phyloP scores from a whole-genome alignment of 805 yeast species.

The Kodamaea laetipori region DNA sequence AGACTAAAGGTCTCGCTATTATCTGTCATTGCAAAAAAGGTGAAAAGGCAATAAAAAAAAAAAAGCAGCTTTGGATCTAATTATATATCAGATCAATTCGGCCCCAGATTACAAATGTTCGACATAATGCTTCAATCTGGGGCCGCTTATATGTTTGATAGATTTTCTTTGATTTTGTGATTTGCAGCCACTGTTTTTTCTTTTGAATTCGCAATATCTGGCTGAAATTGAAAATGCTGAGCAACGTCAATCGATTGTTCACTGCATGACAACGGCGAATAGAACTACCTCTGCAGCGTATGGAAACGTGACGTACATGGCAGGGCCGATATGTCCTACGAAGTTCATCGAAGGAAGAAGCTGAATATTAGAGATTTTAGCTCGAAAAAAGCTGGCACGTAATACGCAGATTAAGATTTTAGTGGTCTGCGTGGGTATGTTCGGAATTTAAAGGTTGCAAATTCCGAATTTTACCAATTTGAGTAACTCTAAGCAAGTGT shows the following conservation, averaged over 20 bases:
- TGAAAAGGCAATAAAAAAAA: neutral
- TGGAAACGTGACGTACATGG: too few relatives aligned
- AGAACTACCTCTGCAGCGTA: too few relatives aligned
- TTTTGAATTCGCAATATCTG: slow-evolving; percentile 9
- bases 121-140: neutral
- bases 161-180: neutral
- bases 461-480: too few relatives aligned
- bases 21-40: neutral
- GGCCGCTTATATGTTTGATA: neutral
- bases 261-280: too few relatives aligned
- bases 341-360: too few relatives aligned
- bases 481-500: too few relatives aligned
- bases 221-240: slow-evolving; percentile 8
- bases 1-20: neutral
- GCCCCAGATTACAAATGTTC: slow-evolving; percentile 1
- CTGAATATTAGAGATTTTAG: too few relatives aligned
- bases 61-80: neutral
- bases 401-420: too few relatives aligned
- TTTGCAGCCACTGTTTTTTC: slow-evolving; percentile 13
- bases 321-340: too few relatives aligned
- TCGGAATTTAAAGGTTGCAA: too few relatives aligned
- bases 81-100: neutral
- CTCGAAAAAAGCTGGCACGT: too few relatives aligned
- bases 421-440: too few relatives aligned
- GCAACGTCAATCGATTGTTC: neutral